Evolutionary conservation across 2,329 filamentous ascomycete genomes (phyloP), one percentile per base, ranked within the genome.

Genomic region (Sclerotinia subarctica): DNA sequence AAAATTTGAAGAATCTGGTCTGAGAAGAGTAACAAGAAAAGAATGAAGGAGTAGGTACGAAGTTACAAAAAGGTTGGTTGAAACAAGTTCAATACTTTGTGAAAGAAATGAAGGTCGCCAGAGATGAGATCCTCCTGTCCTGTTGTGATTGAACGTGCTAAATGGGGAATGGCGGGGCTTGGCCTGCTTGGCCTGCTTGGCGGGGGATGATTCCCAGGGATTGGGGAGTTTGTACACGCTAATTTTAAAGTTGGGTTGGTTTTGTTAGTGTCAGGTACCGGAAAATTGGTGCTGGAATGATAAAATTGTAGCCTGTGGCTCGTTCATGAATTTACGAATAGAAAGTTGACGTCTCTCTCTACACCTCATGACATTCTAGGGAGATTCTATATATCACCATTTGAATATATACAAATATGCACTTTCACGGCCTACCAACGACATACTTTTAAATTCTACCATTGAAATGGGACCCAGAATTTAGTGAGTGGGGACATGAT

Each of bases 141-240:
- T 52, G 29, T 51, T 63, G 21, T 57, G 38, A 35, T 67, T 62
- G 26, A 47, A 46, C 17, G 15, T 51, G 47, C 47, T 64, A 19
- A 52, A 64, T 64, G 60, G 29, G 62, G 62, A 32, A 46, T 53
- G 38, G 51, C 21, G 35, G 49, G 32, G 52, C 58, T 60, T 60
- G 44, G 58, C 58, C 17, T 51, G 42, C 49, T 52, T 52, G 24
- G 49, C 49, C 35, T 44, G 60, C 47, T 63, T 63, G 58, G 58
- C 24, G 60, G 60, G 46, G 46, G 13, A 52, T n/a, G 15, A 42
- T 26, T 49, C 38, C 38, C 38, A 42, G 19, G 29, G 32, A 35
- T 46, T 59, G 35, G 35, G 5, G 44, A 29, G 24, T 2, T 29
- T 26, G 5, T 35, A 32, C n/a, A 51, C 44, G 29, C 59, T 63